Percentiles rank a stretch among this genome's conserved stretches.
These are phyloP conservation scores for Skeletonema tropicum DNA, from an alignment of 108 stramenopile species.

Conservation along the genomic window DNA sequence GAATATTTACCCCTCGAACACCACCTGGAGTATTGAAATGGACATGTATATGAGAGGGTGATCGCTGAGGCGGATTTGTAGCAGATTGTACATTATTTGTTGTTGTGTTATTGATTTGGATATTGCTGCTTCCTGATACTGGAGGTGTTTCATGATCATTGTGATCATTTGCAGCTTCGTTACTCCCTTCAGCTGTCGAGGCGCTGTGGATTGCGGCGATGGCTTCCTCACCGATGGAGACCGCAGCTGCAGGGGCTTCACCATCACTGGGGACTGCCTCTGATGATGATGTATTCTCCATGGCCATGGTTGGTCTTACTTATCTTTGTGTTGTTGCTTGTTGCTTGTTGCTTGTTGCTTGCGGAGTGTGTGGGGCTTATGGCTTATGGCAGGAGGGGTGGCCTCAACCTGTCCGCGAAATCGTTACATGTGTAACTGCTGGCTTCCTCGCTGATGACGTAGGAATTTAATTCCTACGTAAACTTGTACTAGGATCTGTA, in stretches of 20 bases:
- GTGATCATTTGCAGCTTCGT: neutral
- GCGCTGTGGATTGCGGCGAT: neutral
- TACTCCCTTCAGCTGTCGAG: neutral
- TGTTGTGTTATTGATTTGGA: neutral
- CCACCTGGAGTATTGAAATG: neutral
- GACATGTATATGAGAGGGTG: neutral
- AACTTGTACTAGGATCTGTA: too few relatives aligned
- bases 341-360: too few relatives aligned
- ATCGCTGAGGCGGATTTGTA: neutral
- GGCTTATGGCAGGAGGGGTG: too few relatives aligned
- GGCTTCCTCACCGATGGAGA: neutral
- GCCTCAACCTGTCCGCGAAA: too few relatives aligned
- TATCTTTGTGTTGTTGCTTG: too few relatives aligned
- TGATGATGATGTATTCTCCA: neutral
- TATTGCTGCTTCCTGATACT: neutral
- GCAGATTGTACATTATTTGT: neutral
- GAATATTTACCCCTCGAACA: neutral
- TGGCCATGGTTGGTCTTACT: neutral
- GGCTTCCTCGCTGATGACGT: too few relatives aligned
- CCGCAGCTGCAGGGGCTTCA: neutral
- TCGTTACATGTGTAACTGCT: too few relatives aligned
- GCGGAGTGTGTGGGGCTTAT: too few relatives aligned
- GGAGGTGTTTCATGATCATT: neutral
- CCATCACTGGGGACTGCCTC: neutral
- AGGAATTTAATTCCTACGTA: too few relatives aligned